A percentile compares a stretch with the other conserved stretches of the same genome.
These are phyloP conservation scores for Pulveroboletus sp. DNA, from an alignment of 768 basidiomycete species.

Conservation along the genomic window DNA sequence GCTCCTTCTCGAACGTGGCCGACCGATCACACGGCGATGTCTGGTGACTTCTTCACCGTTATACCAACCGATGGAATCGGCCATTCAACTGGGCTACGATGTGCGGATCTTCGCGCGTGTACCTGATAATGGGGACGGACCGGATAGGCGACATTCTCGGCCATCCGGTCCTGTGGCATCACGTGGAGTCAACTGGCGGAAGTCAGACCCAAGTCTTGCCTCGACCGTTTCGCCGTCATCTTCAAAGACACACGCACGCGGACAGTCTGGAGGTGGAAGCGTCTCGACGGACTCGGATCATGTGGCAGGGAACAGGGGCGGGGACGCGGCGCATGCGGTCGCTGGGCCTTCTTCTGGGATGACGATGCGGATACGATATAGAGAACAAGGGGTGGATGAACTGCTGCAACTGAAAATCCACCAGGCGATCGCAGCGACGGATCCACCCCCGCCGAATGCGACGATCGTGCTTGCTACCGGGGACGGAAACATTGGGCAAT, in stretches of 20 bases:
- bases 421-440: slow-evolving; percentile 72
- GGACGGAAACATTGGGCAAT: slow-evolving; percentile 89
- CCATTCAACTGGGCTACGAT: slow-evolving; percentile 70
- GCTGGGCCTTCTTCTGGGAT: slow-evolving; percentile 14
- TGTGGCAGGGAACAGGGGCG: neutral
- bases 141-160: slow-evolving; percentile 40
- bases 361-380: slow-evolving; percentile 50
- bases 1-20: slow-evolving; percentile 77
- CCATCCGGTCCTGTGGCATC: slow-evolving; percentile 10
- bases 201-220: slow-evolving; percentile 11
- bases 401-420: slow-evolving; percentile 89
- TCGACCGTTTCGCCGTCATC: neutral
- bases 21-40: slow-evolving; percentile 68
- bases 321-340: slow-evolving; percentile 9
- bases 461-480: slow-evolving; percentile 93
- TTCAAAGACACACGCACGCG: slow-evolving; percentile 12
- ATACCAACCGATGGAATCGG: slow-evolving; percentile 75
- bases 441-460: slow-evolving; percentile 56
- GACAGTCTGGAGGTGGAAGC: slow-evolving; percentile 19
- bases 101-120: slow-evolving; percentile 67
- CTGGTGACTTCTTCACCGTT: slow-evolving; percentile 79
- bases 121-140: slow-evolving; percentile 60
- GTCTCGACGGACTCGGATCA: slow-evolving; percentile 26
- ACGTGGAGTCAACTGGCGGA: slow-evolving; percentile 19
- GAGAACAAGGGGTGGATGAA: slow-evolving; percentile 95